phyloP scores from a whole-genome alignment of 306 rosid genomes.

The Prunus dulcis region DNA sequence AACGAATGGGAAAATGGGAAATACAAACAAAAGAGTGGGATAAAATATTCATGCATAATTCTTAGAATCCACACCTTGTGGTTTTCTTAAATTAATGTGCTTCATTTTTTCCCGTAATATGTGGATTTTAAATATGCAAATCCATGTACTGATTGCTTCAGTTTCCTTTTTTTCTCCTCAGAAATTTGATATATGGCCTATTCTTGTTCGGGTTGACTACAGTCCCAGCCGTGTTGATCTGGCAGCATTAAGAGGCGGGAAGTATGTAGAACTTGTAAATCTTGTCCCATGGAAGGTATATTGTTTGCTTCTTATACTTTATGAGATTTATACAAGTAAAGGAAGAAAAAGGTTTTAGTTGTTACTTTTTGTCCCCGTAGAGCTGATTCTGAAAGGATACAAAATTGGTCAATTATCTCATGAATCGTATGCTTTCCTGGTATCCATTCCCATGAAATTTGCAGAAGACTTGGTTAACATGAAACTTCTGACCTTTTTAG shows the following conservation, averaged over 20 bases:
- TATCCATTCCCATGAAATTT: background rate
- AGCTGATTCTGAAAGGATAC: background rate
- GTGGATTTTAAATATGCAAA: background rate
- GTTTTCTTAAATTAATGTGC: slow-evolving; percentile 6
- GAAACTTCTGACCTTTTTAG: too few species aligned
- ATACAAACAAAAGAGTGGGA: background rate
- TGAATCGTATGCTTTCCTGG: background rate
- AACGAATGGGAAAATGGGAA: background rate
- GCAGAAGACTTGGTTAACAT: background rate
- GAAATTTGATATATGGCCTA: slow-evolving; percentile 84
- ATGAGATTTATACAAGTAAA: background rate
- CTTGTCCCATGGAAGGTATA: slow-evolving; percentile 95
- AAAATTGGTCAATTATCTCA: background rate
- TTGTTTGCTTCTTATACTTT: background rate
- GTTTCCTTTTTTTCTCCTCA: slow-evolving; percentile 48
- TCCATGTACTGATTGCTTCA: slow-evolving; percentile 20
- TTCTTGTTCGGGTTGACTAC: slow-evolving; percentile 88
- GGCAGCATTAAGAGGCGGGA: slow-evolving; percentile 81
- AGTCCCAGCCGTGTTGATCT: slow-evolving; percentile 79
- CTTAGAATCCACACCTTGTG: slow-evolving; percentile 5
- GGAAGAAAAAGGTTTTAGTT: background rate
- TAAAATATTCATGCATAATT: background rate
- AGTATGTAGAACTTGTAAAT: slow-evolving; percentile 91
- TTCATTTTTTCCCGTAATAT: background rate
- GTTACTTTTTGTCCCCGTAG: background rate